Conservation (phyloP, 352 stramenopile species). For the Phytopythium montanum region DNA sequence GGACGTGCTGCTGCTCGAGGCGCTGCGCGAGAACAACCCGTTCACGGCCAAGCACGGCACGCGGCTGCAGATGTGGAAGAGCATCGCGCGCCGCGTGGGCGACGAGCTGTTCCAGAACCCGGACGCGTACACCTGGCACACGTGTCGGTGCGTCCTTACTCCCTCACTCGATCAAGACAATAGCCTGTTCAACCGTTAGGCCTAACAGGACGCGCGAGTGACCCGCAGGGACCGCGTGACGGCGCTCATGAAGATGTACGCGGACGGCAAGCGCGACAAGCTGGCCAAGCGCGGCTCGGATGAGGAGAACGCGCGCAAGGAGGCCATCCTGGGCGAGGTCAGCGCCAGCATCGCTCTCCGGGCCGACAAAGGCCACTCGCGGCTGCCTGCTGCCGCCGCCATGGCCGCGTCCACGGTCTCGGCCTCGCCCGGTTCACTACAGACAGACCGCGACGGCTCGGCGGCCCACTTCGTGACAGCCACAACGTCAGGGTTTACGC, state of each 20-base stretch:
- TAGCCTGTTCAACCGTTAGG: no score
- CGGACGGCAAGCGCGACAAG: conserved; percentile 78
- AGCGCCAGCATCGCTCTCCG: conserved; percentile 43
- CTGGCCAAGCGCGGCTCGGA: conserved; percentile 76
- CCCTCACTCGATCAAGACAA: no score
- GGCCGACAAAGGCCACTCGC: conserved; percentile 38
- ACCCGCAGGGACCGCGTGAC: conserved; percentile 59
- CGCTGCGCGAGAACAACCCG: conserved; percentile 66
- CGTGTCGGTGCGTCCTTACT: conserved; percentile 48
- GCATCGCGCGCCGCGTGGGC: conserved; percentile 58
- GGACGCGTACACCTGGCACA: conserved; percentile 77
- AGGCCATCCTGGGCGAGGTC: conserved; percentile 60
- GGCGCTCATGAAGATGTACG: conserved; percentile 74
- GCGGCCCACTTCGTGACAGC: background rate
- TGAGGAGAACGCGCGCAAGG: conserved; percentile 69
- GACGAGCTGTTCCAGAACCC: conserved; percentile 63
- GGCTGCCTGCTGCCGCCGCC: conserved; percentile 12
- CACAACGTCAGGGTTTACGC: background rate
- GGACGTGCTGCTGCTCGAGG: conserved; percentile 76
- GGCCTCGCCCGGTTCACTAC: background rate
- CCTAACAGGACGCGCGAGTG: background rate
- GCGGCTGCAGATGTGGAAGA: conserved; percentile 79
- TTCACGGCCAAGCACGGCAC: conserved; percentile 82
- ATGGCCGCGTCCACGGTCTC: conserved; percentile 1
- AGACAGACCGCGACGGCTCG: background rate